Evolutionary conservation across 345 rosid species (phyloP), one percentile per base, ranked within the genome.

Genomic region (Lepidium africanum): DNA sequence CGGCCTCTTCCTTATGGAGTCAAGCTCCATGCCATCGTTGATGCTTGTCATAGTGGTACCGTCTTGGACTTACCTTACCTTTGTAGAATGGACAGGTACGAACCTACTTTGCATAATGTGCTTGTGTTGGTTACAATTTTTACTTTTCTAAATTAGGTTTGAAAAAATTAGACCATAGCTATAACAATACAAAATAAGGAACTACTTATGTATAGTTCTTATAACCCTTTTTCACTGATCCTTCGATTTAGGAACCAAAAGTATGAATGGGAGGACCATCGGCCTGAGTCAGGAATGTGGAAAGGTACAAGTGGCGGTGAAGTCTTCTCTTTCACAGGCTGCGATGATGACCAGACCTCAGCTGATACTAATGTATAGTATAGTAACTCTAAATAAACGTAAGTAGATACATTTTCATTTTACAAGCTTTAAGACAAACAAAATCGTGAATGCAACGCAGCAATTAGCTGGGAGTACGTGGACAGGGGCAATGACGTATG

Each of bases 281-380:
- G 87, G 23, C 93, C 98, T 21, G 81, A 76, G 61, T 73, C 91
- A 5, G 98, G 97, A 19, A 72, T 41, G 39, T 83, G 96, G 96
- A 93, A 90, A 82, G 97, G 97, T 40, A 90, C 97, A 25, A 87
- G 80, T 49, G 98, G 98, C 13, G 97, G 98, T 15, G 96, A 90
- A 61, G 96, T 81, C 43, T 67, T 90, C 67, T 93, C 90, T 41
- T 90, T 93, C 70, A 93, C 97, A 9, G 98, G 96, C 49, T 90
- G 97, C 48, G 96, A 87, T 41, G 98, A 93, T 66, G 58, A 86
- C 83, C 94, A 93, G 63, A 85, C 85, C 37, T 83, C 97, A 13
- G 92, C 87, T 10, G 97, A 93, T 62, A 88, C 97, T 2, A 25
- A 25, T 25, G 27, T 25, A 23, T 23, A 53, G 39, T 53, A n/a